Evolutionary conservation across 176 grass and related monocot species (phyloP), one percentile per base, ranked within the genome.

Genomic region (Chrysopogon serrulatus): DNA sequence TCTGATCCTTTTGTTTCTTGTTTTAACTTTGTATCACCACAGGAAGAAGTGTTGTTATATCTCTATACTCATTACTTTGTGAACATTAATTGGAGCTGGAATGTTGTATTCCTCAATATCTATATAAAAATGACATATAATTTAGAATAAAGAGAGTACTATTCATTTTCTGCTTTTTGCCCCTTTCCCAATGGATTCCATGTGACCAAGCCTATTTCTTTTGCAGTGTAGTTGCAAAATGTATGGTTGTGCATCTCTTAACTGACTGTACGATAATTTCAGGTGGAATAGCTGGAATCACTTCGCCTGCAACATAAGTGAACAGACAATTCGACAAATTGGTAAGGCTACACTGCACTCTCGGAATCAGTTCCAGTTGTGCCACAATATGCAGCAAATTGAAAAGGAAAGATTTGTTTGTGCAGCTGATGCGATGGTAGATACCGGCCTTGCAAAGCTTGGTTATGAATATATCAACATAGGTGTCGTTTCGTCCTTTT

Each of bases 221-320:
- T 53, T 21, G 49, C 23, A 53, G 49, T 53, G 48, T 21, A 51
- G 48, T 21, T 51, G 48, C 48, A 51, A 51, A 51, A 51, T 51
- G 17, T 51, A 51, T 8, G 48, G 14, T 45, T 51, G 36, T 37
- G 18, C 15, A 73, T 48, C 15, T 47, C 14, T 49, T 4, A 26
- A 70, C 17, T 73, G 21, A 64, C 23, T 24, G 8, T 54, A 41
- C 15, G 32, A 19, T 10, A 56, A 41, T 63, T 67, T 43, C 74
- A 90, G 88, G 57, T 90, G 88, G 88, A 90, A 87, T 71, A 90
- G 88, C 61, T 90, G 84, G 80, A 90, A 87, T 54, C 47, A 87
- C 66, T 91, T 91, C 8, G 43, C 43, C 15, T 87, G 89, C 63
- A 43, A 70, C 13, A 87, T 87, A 62, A 81, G 71, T 5, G 81